Percentiles rank a stretch among this genome's conserved stretches.
Evolutionary conservation across 768 basidiomycete genomes (phyloP).

Genomic region (Hypholoma fasciculare): DNA sequence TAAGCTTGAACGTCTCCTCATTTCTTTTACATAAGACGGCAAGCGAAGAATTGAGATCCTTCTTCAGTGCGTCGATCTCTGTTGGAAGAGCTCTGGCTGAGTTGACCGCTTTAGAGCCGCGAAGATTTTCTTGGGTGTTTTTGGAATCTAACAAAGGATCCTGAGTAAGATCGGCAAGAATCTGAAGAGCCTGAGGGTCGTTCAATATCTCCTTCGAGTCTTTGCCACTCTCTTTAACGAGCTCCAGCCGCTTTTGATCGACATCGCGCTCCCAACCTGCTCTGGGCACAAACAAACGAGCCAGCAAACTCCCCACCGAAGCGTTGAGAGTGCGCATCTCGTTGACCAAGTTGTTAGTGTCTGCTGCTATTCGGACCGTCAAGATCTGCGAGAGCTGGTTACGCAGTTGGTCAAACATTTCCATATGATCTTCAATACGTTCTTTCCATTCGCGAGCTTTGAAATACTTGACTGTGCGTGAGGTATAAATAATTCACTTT

Average conservation of each 20-base stretch:
- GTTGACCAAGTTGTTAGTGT: conserved; percentile 9
- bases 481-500: too few species aligned
- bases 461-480: conserved; percentile 16
- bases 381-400: conserved; percentile 11
- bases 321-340: neutral
- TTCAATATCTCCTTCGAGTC: conserved; percentile 2
- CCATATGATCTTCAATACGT: conserved; percentile 13
- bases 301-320: conserved; percentile 16
- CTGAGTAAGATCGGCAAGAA: neutral
- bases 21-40: conserved; percentile 8
- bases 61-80: neutral
- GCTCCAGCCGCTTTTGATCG: conserved; percentile 1
- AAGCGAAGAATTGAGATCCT: conserved; percentile 4
- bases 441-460: conserved; percentile 23
- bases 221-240: neutral
- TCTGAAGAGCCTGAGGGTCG: conserved; percentile 8
- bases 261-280: conserved; percentile 20
- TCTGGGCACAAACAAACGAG: conserved; percentile 12
- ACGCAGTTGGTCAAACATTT: conserved; percentile 14
- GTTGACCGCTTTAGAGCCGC: neutral
- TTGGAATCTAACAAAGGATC: neutral
- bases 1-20: conserved; percentile 2
- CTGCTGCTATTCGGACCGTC: conserved; percentile 11
- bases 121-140: neutral
- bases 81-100: too few species aligned